A percentile compares a stretch with the other conserved stretches of the same genome.
phyloP scores from a whole-genome alignment of 805 yeast species.

The Maudiozyma turicensis region DNA sequence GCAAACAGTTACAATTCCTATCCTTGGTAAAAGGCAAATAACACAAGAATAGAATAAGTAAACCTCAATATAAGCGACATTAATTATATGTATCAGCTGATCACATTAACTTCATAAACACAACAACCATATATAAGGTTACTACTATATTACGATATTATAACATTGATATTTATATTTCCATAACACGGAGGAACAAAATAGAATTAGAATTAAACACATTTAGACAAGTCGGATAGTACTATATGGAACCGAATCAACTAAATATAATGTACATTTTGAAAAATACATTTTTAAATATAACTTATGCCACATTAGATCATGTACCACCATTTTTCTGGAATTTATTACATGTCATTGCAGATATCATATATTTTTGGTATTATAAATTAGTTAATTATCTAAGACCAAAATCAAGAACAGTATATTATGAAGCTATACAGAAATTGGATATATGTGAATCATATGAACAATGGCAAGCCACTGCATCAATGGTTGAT shows the following conservation, averaged over 20 bases:
- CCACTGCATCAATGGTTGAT: slow-evolving; percentile 40
- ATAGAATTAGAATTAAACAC: background rate
- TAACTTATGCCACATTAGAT: slow-evolving; percentile 26
- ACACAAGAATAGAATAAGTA: no score
- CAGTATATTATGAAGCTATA: slow-evolving; percentile 33
- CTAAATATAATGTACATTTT: slow-evolving; percentile 4
- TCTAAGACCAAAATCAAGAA: slow-evolving; percentile 25
- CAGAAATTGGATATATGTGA: slow-evolving; percentile 42
- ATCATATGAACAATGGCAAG: slow-evolving; percentile 64
- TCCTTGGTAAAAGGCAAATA: no score
- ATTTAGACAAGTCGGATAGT: no score
- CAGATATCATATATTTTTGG: slow-evolving; percentile 38
- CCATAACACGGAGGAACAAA: background rate
- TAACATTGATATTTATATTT: background rate
- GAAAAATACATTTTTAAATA: slow-evolving; percentile 15
- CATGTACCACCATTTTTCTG: slow-evolving; percentile 36
- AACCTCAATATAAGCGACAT: no score
- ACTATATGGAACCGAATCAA: no score
- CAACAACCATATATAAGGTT: no score
- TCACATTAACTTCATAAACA: no score
- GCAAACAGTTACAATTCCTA: no score
- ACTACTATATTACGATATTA: no score
- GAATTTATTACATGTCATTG: slow-evolving; percentile 32
- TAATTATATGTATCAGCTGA: no score
- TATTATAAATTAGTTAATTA: slow-evolving; percentile 17